phyloP scores from a whole-genome alignment of 768 basidiomycete species.

The Hygrocybe punicea region DNA sequence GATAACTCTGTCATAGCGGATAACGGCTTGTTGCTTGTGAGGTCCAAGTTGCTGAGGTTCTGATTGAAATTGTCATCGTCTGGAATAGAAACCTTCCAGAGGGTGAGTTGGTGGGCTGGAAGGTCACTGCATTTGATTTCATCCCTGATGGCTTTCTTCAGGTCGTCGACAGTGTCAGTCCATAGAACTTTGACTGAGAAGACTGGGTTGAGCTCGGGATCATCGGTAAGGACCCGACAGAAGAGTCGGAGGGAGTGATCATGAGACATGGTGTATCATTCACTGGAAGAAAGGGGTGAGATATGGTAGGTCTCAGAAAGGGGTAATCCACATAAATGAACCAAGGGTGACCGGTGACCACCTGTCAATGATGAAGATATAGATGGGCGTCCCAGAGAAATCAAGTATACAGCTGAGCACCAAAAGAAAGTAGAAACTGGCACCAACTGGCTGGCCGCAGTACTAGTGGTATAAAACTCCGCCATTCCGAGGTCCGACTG shows the following conservation, averaged over 20 bases:
- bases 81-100: slow-evolving; percentile 14
- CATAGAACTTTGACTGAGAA: slow-evolving; percentile 12
- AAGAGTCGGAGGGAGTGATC: slow-evolving; percentile 12
- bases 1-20: neutral
- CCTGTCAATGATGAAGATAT: too few relatives aligned
- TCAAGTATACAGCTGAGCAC: too few relatives aligned
- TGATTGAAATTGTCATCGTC: neutral
- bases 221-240: slow-evolving; percentile 13
- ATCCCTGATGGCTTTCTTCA: slow-evolving; percentile 14
- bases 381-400: too few relatives aligned
- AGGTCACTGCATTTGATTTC: slow-evolving; percentile 7
- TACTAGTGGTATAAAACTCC: too few relatives aligned
- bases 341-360: too few relatives aligned
- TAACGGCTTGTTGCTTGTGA: neutral
- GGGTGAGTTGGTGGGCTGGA: neutral
- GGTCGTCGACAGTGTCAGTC: slow-evolving; percentile 7
- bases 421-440: too few relatives aligned
- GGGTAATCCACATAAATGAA: too few relatives aligned
- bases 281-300: too few relatives aligned
- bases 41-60: neutral
- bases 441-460: too few relatives aligned
- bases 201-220: neutral
- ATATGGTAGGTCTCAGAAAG: too few relatives aligned
- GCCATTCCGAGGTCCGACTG: too few relatives aligned
- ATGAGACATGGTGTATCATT: neutral